Conservation (phyloP, 2,329 filamentous ascomycete species). For the Aureobasidium zeae region DNA sequence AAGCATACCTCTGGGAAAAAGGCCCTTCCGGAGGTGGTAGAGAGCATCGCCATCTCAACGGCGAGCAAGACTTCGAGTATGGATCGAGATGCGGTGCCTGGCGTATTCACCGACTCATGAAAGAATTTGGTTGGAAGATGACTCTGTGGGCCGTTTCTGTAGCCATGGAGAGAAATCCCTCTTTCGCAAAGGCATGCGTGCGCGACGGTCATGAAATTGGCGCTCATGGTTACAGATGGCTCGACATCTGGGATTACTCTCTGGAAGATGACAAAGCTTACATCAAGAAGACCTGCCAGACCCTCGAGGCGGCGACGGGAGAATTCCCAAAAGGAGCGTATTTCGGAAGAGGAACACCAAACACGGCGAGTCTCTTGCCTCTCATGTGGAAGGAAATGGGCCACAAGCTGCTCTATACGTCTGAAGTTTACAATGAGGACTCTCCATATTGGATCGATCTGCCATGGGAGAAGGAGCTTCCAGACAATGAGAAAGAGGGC, state of each 20-base stretch:
- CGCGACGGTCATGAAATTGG: slow-evolving; percentile 36
- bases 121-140: slow-evolving; percentile 36
- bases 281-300: slow-evolving; percentile 36
- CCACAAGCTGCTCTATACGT: slow-evolving; percentile 41
- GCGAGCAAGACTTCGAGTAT: slow-evolving; percentile 45
- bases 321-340: slow-evolving; percentile 43
- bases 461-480: slow-evolving; percentile 37
- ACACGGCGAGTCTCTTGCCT: slow-evolving; percentile 39
- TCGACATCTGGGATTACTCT: slow-evolving; percentile 37
- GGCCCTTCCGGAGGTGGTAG: slow-evolving; percentile 26
- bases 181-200: slow-evolving; percentile 33
- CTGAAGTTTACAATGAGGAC: slow-evolving; percentile 47
- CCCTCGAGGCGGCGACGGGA: slow-evolving; percentile 36
- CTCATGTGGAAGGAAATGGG: slow-evolving; percentile 46
- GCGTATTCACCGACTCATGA: slow-evolving; percentile 35
- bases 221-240: slow-evolving; percentile 36
- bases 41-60: slow-evolving; percentile 37
- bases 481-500: slow-evolving; percentile 36
- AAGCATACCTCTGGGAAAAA: slow-evolving; percentile 35
- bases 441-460: slow-evolving; percentile 48
- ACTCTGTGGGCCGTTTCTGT: slow-evolving; percentile 35
- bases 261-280: slow-evolving; percentile 40
- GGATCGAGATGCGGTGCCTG: slow-evolving; percentile 32
- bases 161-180: slow-evolving; percentile 35
- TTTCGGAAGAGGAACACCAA: slow-evolving; percentile 40